These are phyloP conservation scores for Neocallimastix lanati DNA, from an alignment of 192 early-diverging fungal genomes.

Conservation along the genomic window DNA sequence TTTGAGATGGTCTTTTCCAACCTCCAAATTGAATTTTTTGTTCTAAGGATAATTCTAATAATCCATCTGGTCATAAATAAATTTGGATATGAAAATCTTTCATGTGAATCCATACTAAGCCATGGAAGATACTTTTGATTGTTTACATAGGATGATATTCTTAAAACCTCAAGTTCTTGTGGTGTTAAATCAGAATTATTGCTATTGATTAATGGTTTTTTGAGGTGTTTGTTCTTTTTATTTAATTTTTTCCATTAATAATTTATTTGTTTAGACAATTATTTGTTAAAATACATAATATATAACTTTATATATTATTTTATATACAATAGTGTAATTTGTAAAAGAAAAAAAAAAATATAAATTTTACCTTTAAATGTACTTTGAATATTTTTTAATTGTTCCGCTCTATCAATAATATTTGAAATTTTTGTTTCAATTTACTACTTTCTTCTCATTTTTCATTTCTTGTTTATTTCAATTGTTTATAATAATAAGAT, in stretches of 20 bases:
- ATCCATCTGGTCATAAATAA: slow-evolving; percentile 60
- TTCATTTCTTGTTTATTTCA: slow-evolving; percentile 1
- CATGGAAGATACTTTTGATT: slow-evolving; percentile 55
- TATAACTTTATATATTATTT: too few species aligned
- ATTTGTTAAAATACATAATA: too few species aligned
- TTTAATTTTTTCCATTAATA: too few species aligned
- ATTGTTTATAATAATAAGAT: too few species aligned
- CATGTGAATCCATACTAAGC: slow-evolving; percentile 38
- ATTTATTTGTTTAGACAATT: too few species aligned
- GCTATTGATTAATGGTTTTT: not conserved
- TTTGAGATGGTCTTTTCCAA: slow-evolving; percentile 65
- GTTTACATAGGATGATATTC: slow-evolving; percentile 51
- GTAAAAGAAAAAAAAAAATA: too few species aligned
- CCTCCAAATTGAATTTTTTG: slow-evolving; percentile 51
- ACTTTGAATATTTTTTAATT: not conserved
- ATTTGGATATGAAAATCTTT: slow-evolving; percentile 27
- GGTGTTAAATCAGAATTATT: slow-evolving; percentile 7
- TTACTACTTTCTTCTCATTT: not conserved
- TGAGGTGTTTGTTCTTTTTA: not conserved
- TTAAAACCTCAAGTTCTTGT: slow-evolving; percentile 40
- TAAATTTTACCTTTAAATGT: not conserved
- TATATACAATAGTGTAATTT: too few species aligned
- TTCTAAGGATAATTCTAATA: slow-evolving; percentile 46
- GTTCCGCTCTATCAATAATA: not conserved
- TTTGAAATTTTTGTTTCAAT: not conserved